These are phyloP conservation scores for Pichia sp. DNA, from an alignment of 1,139 yeast genomes.

Conservation along the genomic window DNA sequence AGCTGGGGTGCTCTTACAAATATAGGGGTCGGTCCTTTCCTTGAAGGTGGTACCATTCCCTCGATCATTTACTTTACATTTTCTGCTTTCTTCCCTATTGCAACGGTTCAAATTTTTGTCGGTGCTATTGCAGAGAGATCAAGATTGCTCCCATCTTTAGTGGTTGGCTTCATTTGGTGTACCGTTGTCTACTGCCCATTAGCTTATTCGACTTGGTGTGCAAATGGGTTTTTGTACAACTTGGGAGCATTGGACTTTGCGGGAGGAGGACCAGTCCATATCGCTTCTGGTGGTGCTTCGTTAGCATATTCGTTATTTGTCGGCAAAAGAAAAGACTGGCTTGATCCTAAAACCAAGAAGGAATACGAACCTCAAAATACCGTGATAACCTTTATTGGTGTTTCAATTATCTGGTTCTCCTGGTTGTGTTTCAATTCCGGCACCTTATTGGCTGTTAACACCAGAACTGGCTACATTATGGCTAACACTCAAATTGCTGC, in stretches of 20 bases:
- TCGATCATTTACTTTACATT: slow-evolving; percentile 41
- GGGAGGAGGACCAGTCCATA: slow-evolving; percentile 51
- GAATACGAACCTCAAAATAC: slow-evolving; percentile 39
- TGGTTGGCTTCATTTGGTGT: slow-evolving; percentile 40
- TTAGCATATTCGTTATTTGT: slow-evolving; percentile 41
- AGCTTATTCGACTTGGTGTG: slow-evolving; percentile 46
- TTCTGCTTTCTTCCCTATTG: slow-evolving; percentile 43
- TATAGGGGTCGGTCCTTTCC: slow-evolving; percentile 38
- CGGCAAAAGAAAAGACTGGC: slow-evolving; percentile 40
- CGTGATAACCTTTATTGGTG: slow-evolving; percentile 43
- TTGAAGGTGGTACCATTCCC: slow-evolving; percentile 39
- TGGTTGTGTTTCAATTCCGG: slow-evolving; percentile 55
- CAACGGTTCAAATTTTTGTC: slow-evolving; percentile 46
- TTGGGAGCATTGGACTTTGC: slow-evolving; percentile 46
- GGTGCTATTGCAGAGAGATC: slow-evolving; percentile 46
- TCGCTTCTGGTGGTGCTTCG: slow-evolving; percentile 43
- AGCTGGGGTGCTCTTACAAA: slow-evolving; percentile 39
- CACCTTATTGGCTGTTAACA: slow-evolving; percentile 42
- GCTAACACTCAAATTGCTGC: slow-evolving; percentile 50
- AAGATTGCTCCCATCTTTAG: slow-evolving; percentile 39
- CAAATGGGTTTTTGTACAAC: slow-evolving; percentile 42
- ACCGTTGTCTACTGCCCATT: slow-evolving; percentile 44
- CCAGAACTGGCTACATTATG: slow-evolving; percentile 46
- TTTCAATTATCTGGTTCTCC: slow-evolving; percentile 47
- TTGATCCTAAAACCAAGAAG: slow-evolving; percentile 31